These are phyloP conservation scores for Coelastrella sp. DNA, from an alignment of 139 green algal species.

Conservation along the genomic window DNA sequence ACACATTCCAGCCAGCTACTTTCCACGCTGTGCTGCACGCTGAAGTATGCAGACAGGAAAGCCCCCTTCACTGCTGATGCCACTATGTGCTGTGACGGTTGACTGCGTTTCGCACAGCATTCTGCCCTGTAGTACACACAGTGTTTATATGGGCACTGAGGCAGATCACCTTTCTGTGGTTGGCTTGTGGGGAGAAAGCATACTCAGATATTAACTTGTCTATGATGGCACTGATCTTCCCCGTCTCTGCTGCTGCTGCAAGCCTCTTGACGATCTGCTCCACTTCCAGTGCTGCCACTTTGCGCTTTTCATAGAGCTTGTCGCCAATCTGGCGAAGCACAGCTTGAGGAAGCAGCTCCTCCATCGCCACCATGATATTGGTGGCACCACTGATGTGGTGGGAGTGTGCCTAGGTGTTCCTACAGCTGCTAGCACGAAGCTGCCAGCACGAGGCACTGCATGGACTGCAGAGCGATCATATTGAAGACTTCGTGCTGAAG, in stretches of 20 bases:
- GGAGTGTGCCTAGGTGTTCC: neutral
- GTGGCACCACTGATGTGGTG: neutral
- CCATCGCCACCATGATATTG: slow-evolving; percentile 44
- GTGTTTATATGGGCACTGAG: too few relatives aligned
- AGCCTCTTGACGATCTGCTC: slow-evolving; percentile 77
- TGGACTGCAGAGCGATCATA: neutral
- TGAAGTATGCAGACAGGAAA: too few relatives aligned
- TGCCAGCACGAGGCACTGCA: too few relatives aligned
- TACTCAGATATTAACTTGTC: slow-evolving; percentile 84
- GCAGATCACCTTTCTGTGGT: slow-evolving; percentile 83
- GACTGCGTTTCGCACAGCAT: neutral
- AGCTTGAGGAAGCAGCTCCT: slow-evolving; percentile 64
- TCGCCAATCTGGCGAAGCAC: slow-evolving; percentile 73
- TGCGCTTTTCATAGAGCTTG: slow-evolving; percentile 93
- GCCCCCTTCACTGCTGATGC: too few relatives aligned
- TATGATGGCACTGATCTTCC: slow-evolving; percentile 72
- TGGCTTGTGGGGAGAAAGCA: slow-evolving; percentile 77
- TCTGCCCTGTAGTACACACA: neutral
- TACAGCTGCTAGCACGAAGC: neutral
- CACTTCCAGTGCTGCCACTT: slow-evolving; percentile 69
- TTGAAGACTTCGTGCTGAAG: neutral
- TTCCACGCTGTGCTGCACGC: too few relatives aligned
- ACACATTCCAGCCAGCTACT: too few relatives aligned
- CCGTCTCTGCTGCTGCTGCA: slow-evolving; percentile 57
- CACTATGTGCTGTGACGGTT: too few relatives aligned